Base-by-base conservation (phyloP, 768 basidiomycete genomes). In the Cytidiella melzeri region DNA sequence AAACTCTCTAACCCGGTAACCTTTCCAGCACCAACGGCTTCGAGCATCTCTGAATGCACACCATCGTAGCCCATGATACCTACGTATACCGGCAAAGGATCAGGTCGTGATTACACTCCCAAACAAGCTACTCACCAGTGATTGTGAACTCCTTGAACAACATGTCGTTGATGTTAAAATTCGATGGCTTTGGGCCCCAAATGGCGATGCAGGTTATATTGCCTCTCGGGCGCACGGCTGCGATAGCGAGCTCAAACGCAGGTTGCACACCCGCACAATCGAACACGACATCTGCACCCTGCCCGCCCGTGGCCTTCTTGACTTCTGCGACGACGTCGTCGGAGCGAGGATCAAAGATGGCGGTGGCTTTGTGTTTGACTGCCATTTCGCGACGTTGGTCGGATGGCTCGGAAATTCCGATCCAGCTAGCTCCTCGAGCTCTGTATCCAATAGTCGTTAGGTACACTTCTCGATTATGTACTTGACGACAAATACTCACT, bases 211-310 rank as follows among this genome's bases (percentile, higher is more conserved):
- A 71, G 13, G 74, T 58, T 20, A 73, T 54, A 0, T 58, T 65
- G 15, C 76, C 75, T 27, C 69, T 56, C 0, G 69, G 59, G 20
- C 69, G 65, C 9, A 74, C 59, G 23, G 68, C 65, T 5, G 47
- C 30, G 12, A 76, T 55, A 6, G 67, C 71, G 5, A 64, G 54
- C 28, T 70, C 65, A 12, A 76, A 47, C 39, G 67, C 65, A 12
- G 60, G 60, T 52, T 73, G 70, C 2, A 67, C 54, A 0, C 75
- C 75, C 3, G 74, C 72, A 15, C 73, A 73, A 40, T 78, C 76
- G 54, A 74, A 75, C 3, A 66, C 72, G 40, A 75, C 62, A 50
- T 75, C 71, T 9, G 72, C 72, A 21, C 75, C 75, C 47, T 54
- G 12, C 64, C 49, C 54, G 12, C 34, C 41, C 1, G 60, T 73